Percentiles rank a stretch among this genome's conserved stretches.
Evolutionary conservation across 2,329 filamentous ascomycete species (phyloP).

Genomic region (Lachnellula cervina): DNA sequence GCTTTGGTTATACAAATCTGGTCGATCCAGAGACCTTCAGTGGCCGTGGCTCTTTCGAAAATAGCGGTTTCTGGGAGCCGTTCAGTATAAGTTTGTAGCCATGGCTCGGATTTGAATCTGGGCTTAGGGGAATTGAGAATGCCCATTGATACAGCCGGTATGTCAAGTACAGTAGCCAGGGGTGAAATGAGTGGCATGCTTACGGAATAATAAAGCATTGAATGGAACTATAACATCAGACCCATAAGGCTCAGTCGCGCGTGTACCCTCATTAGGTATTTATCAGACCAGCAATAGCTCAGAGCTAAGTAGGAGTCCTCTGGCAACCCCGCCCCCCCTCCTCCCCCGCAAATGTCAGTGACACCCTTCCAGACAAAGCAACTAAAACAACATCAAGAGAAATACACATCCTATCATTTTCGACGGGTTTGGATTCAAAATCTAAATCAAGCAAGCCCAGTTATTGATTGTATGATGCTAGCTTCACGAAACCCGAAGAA

Average conservation of each 20-base stretch:
- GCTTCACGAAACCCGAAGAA: too few species aligned
- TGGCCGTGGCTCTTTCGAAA: not conserved
- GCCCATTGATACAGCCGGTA: not conserved
- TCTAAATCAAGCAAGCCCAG: too few species aligned
- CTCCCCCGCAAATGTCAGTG: not conserved
- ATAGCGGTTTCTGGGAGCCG: not conserved
- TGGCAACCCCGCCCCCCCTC: not conserved
- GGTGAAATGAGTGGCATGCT: not conserved
- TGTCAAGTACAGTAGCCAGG: too few species aligned
- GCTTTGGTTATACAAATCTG: slow-evolving; percentile 3
- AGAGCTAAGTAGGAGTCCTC: not conserved
- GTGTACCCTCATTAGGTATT: not conserved
- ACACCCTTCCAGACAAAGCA: not conserved
- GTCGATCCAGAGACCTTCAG: slow-evolving; percentile 7
- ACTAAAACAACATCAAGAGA: too few species aligned
- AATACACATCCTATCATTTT: too few species aligned
- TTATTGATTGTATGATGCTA: too few species aligned
- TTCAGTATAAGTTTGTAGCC: not conserved
- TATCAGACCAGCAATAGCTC: slow-evolving; percentile 6
- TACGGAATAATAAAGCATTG: not conserved
- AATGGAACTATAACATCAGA: slow-evolving; percentile 2
- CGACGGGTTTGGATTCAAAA: too few species aligned
- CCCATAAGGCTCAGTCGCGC: not conserved
- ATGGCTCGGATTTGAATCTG: not conserved
- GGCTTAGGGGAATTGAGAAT: not conserved